Evolutionary conservation across 345 rosid species (phyloP), one percentile per base, ranked within the genome.

Genomic region (Pistacia integerrima): DNA sequence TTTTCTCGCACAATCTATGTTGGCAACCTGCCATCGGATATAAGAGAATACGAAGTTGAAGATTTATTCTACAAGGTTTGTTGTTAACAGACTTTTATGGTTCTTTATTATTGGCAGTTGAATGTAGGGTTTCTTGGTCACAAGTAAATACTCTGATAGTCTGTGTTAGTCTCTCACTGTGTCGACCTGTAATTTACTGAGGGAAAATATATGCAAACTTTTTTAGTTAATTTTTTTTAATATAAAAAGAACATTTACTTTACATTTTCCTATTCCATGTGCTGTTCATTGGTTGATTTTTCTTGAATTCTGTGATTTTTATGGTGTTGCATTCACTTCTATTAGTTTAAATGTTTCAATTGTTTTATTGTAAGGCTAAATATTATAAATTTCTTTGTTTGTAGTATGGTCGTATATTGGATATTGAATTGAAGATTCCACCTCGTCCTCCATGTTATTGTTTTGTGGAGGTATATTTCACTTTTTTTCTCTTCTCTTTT

Each of bases 1-100:
- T 96, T 90, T 87, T 96, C 98, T 73, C 95, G 97, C 67, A 88
- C 95, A n/a, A 94, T 96, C 79, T 96, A 96, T 78, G 98, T 94
- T 76, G 99, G 99, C 71, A 96, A 96, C 89, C 83, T 96, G 83
- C 99, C 99, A 1, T 72, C 93, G 14, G 97, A 92, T 85, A 90
- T 96, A 65, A 87, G 90, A 78, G 99, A 96, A 84, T 78, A 75
- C 46, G 98, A 94, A 85, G 84, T 96, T 80, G 98, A 96, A 80
- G 98, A 96, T 85, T 84, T 96, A 48, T 96, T 96, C 76, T 92
- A 92, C 88, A 96, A 96, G 98, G 98, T 96, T 59, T 72, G 88
- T 46, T 57, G 81, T 81, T 57, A 63, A 33, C 61, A 46, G 33
- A 22, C 5, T 61, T 35, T 10, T 28, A 30, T 73, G 17, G 9